A percentile compares a stretch with the other conserved stretches of the same genome.
phyloP scores from a whole-genome alignment of 495 filamentous ascomycete species.

The Penicillium simplicissimum region DNA sequence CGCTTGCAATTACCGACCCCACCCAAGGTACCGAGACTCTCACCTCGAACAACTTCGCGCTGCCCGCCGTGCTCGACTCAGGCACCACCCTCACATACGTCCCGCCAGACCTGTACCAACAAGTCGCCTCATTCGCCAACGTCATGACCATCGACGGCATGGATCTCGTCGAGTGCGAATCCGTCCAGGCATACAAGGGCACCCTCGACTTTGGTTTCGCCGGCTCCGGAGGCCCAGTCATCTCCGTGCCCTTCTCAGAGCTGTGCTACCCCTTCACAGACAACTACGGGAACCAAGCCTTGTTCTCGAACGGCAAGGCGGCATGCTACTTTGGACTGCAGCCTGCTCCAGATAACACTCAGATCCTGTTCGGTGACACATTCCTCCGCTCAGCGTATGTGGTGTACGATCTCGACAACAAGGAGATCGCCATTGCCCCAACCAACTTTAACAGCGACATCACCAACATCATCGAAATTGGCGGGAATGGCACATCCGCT shows the following conservation, averaged over 20 bases:
- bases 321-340: not conserved
- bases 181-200: not conserved
- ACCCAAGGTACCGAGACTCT: not conserved
- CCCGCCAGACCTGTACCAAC: not conserved
- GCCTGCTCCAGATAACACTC: not conserved
- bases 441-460: not conserved
- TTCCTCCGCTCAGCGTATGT: slow-evolving; percentile 5
- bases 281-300: not conserved
- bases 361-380: not conserved
- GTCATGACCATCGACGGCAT: not conserved
- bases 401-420: not conserved
- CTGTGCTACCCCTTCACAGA: not conserved
- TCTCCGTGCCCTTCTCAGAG: slow-evolving; percentile 1
- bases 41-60: not conserved
- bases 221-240: not conserved
- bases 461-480: not conserved
- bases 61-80: slow-evolving; percentile 2
- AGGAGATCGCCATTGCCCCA: slow-evolving; percentile 3
- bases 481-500: not conserved
- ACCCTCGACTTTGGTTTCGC: slow-evolving; percentile 2
- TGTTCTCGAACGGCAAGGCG: not conserved
- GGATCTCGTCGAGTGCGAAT: not conserved
- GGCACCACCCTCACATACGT: slow-evolving; percentile 1
- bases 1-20: not conserved
- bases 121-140: slow-evolving; percentile 2